A percentile compares a stretch with the other conserved stretches of the same genome.
Evolutionary conservation across 148 eudicot species (phyloP).

Genomic region (Vaccinium darrowii): DNA sequence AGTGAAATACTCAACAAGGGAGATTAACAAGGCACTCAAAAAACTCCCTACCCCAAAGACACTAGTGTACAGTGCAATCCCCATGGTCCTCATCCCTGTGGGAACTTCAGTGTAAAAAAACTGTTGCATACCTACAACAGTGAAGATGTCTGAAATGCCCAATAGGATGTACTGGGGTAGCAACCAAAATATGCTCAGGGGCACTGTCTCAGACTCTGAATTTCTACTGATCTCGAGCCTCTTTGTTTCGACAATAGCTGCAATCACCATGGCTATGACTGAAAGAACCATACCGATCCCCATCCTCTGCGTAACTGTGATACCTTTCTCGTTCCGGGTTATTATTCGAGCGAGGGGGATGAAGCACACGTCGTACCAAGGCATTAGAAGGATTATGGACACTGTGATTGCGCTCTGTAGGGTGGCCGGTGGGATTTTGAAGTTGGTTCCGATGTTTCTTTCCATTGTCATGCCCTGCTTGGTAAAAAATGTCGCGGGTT

Average conservation of each 20-base stretch:
- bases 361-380: conserved; percentile 63
- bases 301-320: conserved; percentile 74
- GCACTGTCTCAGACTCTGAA: conserved; percentile 18
- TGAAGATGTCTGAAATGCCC: conserved; percentile 84
- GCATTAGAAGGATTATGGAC: conserved; percentile 73
- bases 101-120: conserved; percentile 87
- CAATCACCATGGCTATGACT: conserved; percentile 72
- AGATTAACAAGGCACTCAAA: conserved; percentile 63
- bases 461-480: conserved; percentile 94
- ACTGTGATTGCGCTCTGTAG: conserved; percentile 68
- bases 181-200: conserved; percentile 65
- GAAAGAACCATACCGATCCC: conserved; percentile 83
- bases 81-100: conserved; percentile 69
- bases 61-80: conserved; percentile 77
- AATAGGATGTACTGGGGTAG: conserved; percentile 78
- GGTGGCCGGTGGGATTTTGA: conserved; percentile 85
- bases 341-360: conserved; percentile 54
- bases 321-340: conserved; percentile 57
- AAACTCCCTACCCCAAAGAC: conserved; percentile 89
- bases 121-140: conserved; percentile 92
- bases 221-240: conserved; percentile 39
- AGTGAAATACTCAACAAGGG: conserved; percentile 48
- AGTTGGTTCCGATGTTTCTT: conserved; percentile 60
- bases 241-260: conserved; percentile 65
- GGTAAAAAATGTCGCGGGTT: conserved; percentile 88